phyloP scores from a whole-genome alignment of 2,329 filamentous ascomycete genomes.

The Phoma sp. region DNA sequence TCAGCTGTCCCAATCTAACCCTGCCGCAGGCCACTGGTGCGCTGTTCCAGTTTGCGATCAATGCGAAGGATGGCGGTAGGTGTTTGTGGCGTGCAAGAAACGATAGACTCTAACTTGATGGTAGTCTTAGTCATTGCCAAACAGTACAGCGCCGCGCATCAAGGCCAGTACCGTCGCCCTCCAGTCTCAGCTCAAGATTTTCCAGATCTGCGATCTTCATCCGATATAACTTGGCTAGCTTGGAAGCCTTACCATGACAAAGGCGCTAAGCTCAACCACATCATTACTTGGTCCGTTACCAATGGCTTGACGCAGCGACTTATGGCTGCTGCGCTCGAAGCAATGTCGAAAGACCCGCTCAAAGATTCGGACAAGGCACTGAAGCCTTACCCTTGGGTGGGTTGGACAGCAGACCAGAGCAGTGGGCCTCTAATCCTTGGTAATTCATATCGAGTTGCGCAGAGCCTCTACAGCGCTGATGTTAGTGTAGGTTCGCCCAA shows the following conservation, averaged over 20 bases:
- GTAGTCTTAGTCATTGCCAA: conserved; percentile 5
- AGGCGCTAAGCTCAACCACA: conserved; percentile 7
- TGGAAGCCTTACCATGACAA: conserved; percentile 12
- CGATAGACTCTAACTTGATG: background rate
- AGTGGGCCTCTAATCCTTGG: conserved; percentile 3
- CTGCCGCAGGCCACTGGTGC: conserved; percentile 1
- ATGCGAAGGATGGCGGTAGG: conserved; percentile 9
- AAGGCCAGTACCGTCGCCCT: conserved; percentile 7
- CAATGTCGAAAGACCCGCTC: background rate
- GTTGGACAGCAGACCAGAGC: background rate
- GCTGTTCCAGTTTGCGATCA: conserved; percentile 6
- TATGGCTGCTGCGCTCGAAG: conserved; percentile 7
- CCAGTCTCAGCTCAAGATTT: background rate
- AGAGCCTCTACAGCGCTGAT: background rate
- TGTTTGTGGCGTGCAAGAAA: background rate
- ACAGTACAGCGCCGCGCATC: conserved; percentile 3
- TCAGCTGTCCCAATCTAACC: background rate
- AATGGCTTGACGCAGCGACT: conserved; percentile 1
- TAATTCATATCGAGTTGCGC: background rate
- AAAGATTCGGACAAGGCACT: conserved; percentile 2
- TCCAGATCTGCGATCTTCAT: conserved; percentile 2
- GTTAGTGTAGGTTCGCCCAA: conserved; percentile 6
- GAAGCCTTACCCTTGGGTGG: conserved; percentile 4
- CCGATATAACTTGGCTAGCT: conserved; percentile 9
- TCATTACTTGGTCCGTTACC: conserved; percentile 9